These are phyloP conservation scores for Pythium biforme DNA, from an alignment of 352 stramenopile genomes.

Conservation along the genomic window DNA sequence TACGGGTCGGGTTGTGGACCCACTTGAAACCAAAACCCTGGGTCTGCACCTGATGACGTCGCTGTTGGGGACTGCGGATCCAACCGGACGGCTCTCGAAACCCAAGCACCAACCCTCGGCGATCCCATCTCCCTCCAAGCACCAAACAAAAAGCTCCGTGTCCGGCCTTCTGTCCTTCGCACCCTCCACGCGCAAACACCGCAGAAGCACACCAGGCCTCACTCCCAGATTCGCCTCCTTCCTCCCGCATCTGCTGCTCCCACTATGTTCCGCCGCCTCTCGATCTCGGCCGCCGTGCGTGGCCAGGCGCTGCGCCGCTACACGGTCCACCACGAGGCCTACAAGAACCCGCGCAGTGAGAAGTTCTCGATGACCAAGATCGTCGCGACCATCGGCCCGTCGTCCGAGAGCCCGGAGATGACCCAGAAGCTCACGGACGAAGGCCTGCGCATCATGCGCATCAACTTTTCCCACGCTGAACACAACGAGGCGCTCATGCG, in stretches of 20 bases:
- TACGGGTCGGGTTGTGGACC: too few relatives aligned
- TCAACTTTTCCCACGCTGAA: slow-evolving; percentile 96
- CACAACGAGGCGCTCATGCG: slow-evolving; percentile 78
- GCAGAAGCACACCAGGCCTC: slow-evolving; percentile 15
- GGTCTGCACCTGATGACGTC: slow-evolving; percentile 5
- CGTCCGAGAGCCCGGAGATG: slow-evolving; percentile 73
- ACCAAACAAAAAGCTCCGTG: not conserved
- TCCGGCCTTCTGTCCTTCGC: not conserved
- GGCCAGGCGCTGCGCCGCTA: slow-evolving; percentile 20
- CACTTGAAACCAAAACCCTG: not conserved
- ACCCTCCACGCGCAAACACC: not conserved
- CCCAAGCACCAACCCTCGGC: slow-evolving; percentile 25
- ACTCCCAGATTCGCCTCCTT: slow-evolving; percentile 19
- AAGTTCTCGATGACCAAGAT: slow-evolving; percentile 93
- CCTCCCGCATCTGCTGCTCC: not conserved
- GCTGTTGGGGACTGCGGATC: slow-evolving; percentile 6
- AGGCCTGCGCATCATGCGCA: slow-evolving; percentile 90
- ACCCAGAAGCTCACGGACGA: slow-evolving; percentile 83
- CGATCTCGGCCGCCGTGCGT: slow-evolving; percentile 13
- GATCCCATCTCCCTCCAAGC: slow-evolving; percentile 11
- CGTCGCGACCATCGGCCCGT: slow-evolving; percentile 92
- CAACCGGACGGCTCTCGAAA: slow-evolving; percentile 8
- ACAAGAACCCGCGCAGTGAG: slow-evolving; percentile 76
- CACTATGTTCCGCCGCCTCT: slow-evolving; percentile 25
- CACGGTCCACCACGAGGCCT: slow-evolving; percentile 40